These are phyloP conservation scores for Podospora fimiseda DNA, from an alignment of 495 filamentous ascomycete species.

Conservation along the genomic window DNA sequence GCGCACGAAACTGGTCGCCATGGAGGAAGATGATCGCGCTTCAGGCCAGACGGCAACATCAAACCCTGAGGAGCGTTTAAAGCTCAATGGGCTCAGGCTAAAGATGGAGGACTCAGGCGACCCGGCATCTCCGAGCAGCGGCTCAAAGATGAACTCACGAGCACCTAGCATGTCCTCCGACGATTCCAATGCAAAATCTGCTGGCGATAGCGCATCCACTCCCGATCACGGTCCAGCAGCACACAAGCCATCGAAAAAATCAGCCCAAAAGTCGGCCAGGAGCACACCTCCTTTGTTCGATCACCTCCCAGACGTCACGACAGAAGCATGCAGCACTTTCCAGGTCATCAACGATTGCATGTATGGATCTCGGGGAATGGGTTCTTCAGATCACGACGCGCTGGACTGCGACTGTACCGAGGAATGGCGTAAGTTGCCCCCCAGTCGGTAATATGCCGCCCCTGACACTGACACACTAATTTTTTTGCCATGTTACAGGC, in stretches of 20 bases:
- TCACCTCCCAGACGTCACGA: constrained; percentile 66
- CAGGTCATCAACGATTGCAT: constrained; percentile 72
- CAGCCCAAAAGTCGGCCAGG: constrained; percentile 60
- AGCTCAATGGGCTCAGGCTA: constrained; percentile 23
- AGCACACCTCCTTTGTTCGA: constrained; percentile 59
- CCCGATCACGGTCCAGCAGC: constrained; percentile 42
- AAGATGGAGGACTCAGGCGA: constrained; percentile 35
- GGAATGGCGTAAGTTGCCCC: constrained; percentile 79
- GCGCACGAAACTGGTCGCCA: constrained; percentile 14
- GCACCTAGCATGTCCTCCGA: constrained; percentile 38
- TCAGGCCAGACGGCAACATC: constrained; percentile 26
- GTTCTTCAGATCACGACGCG: constrained; percentile 79
- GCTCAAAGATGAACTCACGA: constrained; percentile 32
- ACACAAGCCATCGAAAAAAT: constrained; percentile 69
- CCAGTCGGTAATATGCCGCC: constrained; percentile 12
- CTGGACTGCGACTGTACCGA: constrained; percentile 94
- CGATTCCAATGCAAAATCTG: constrained; percentile 35
- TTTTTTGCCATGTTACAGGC: constrained; percentile 44
- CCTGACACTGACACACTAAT: constrained; percentile 11
- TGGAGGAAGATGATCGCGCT: constrained; percentile 39
- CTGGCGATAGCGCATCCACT: constrained; percentile 35
- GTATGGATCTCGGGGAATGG: constrained; percentile 84
- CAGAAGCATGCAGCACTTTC: constrained; percentile 70
- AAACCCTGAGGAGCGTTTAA: constrained; percentile 26
- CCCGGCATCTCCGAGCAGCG: constrained; percentile 32